phyloP scores from a whole-genome alignment of 1,139 yeast species.

The Ogataea hybrid region DNA sequence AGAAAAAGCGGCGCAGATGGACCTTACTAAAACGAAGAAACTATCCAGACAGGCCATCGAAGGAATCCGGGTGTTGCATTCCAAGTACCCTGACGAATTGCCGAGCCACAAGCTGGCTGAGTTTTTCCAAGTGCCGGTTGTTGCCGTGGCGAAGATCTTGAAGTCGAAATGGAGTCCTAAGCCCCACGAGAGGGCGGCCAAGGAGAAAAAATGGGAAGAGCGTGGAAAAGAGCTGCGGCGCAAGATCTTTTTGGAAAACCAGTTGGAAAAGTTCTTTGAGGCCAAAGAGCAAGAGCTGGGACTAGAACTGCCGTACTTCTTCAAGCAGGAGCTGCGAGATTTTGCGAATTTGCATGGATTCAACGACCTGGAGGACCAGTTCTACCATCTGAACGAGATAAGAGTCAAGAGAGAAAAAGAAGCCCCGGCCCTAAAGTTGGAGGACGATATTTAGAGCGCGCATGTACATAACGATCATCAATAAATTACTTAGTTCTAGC shows the following conservation, averaged over 20 bases:
- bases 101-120: slow-evolving; percentile 60
- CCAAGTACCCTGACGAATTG: slow-evolving; percentile 50
- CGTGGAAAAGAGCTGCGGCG: slow-evolving; percentile 22
- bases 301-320: slow-evolving; percentile 30
- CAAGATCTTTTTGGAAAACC: slow-evolving; percentile 21
- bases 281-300: slow-evolving; percentile 29
- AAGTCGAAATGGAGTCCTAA: slow-evolving; percentile 75
- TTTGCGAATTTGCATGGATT: slow-evolving; percentile 24
- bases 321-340: slow-evolving; percentile 26
- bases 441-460: background rate
- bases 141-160: slow-evolving; percentile 76
- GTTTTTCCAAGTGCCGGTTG: slow-evolving; percentile 73
- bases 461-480: slow-evolving; percentile 3
- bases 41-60: slow-evolving; percentile 71
- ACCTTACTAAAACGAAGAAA: slow-evolving; percentile 40
- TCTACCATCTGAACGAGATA: slow-evolving; percentile 25
- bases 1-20: slow-evolving; percentile 40
- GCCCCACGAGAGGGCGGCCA: slow-evolving; percentile 42
- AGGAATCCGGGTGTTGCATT: slow-evolving; percentile 56
- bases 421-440: background rate
- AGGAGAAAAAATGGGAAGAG: slow-evolving; percentile 25
- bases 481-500: slow-evolving; percentile 2
- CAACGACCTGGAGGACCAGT: slow-evolving; percentile 22
- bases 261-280: slow-evolving; percentile 25
- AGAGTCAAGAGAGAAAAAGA: slow-evolving; percentile 20